Conservation (phyloP, 2,329 filamentous ascomycete species). For the Metarhizium humberi region DNA sequence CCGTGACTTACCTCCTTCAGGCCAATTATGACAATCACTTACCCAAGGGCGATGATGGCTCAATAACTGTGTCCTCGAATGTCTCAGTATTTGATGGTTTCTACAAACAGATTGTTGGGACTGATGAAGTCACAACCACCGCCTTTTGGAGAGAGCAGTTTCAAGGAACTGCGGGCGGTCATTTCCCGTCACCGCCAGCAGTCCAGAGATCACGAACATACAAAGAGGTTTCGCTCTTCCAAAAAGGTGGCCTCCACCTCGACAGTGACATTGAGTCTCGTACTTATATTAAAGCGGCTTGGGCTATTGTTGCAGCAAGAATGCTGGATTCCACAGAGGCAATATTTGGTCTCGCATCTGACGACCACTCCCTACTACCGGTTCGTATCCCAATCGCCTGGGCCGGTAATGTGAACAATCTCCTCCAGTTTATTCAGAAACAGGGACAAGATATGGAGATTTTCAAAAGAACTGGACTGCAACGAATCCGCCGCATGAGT, state of each 20-base stretch:
- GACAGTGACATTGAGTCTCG: not conserved
- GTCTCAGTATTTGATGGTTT: slow-evolving; percentile 2
- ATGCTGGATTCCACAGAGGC: not conserved
- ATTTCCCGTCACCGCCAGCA: slow-evolving; percentile 1
- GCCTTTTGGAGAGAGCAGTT: slow-evolving; percentile 6
- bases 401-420: slow-evolving; percentile 2
- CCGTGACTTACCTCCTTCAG: slow-evolving; percentile 3
- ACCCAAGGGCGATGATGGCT: not conserved
- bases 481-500: slow-evolving; percentile 15
- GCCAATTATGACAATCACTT: not conserved
- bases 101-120: slow-evolving; percentile 5
- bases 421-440: slow-evolving; percentile 12
- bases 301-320: not conserved
- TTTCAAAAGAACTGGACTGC: slow-evolving; percentile 17
- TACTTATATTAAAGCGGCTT: not conserved
- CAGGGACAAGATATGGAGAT: slow-evolving; percentile 12
- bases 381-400: slow-evolving; percentile 6
- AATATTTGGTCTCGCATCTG: not conserved
- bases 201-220: not conserved
- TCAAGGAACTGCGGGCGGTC: not conserved
- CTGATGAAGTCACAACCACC: not conserved
- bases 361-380: slow-evolving; percentile 5
- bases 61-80: no score
- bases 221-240: not conserved
- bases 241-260: not conserved